A percentile compares a stretch with the other conserved stretches of the same genome.
Conservation (phyloP, 768 basidiomycete genomes). For the Hypholoma sublateritium region DNA sequence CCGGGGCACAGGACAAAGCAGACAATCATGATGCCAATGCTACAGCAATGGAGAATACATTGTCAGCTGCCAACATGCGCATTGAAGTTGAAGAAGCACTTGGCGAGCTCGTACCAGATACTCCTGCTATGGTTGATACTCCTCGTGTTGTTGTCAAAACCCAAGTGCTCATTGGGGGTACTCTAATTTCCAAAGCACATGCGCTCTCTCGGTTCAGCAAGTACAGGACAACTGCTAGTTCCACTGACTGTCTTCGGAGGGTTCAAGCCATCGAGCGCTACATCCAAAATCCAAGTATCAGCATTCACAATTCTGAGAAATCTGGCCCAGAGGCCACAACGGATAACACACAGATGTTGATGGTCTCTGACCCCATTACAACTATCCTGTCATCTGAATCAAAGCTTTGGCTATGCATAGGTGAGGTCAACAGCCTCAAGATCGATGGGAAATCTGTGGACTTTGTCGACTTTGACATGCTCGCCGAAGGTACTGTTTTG, state of each 20-base stretch:
- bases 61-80: slow-evolving; percentile 6
- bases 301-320: not conserved
- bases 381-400: slow-evolving; percentile 21
- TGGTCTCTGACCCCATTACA: slow-evolving; percentile 25
- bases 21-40: not conserved
- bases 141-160: not conserved
- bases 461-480: slow-evolving; percentile 13
- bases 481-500: slow-evolving; percentile 17
- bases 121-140: not conserved
- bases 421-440: slow-evolving; percentile 23
- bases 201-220: slow-evolving; percentile 12
- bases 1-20: no score
- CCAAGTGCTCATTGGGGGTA: slow-evolving; percentile 2
- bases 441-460: slow-evolving; percentile 17
- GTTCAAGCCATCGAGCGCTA: slow-evolving; percentile 16
- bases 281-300: not conserved
- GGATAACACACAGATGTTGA: slow-evolving; percentile 6
- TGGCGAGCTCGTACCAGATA: not conserved
- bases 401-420: slow-evolving; percentile 26
- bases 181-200: slow-evolving; percentile 9
- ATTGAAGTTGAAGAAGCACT: slow-evolving; percentile 17
- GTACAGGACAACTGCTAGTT: slow-evolving; percentile 14
- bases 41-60: not conserved
- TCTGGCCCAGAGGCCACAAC: not conserved
- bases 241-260: slow-evolving; percentile 17